Percentiles rank a stretch among this genome's conserved stretches.
phyloP scores from a whole-genome alignment of 2,329 filamentous ascomycete species.

The Penicillium hordei region DNA sequence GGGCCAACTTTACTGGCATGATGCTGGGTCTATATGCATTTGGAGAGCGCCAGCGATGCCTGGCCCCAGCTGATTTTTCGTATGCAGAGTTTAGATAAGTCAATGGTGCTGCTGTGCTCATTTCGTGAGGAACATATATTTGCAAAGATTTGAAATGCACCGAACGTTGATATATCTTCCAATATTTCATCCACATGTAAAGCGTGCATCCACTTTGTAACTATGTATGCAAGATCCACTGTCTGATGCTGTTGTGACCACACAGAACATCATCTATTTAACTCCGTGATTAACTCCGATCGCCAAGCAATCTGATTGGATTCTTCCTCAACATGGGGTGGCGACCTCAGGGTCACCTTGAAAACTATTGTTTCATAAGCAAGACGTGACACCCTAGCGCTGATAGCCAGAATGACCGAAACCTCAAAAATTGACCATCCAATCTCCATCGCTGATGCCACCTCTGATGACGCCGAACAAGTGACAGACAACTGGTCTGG shows the following conservation, averaged over 20 bases:
- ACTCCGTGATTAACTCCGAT: not conserved
- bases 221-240: no score
- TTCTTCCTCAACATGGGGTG: not conserved
- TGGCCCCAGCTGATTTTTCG: conserved; percentile 45
- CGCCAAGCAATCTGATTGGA: not conserved
- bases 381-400: not conserved
- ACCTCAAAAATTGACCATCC: not conserved
- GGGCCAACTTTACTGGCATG: conserved; percentile 46
- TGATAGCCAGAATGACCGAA: conserved; percentile 5
- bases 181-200: not conserved
- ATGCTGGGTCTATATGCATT: conserved; percentile 51
- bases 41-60: conserved; percentile 42
- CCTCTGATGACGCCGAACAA: not conserved
- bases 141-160: not conserved
- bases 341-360: not conserved
- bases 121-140: no score
- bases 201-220: no score
- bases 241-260: no score
- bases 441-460: not conserved
- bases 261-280: not conserved
- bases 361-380: not conserved
- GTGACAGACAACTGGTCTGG: conserved; percentile 28
- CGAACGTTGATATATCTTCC: not conserved
- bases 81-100: conserved; percentile 29
- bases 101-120: not conserved